Base-by-base conservation (phyloP, 1,284 basidiomycete genomes). In the Trichosporon faecale region DNA sequence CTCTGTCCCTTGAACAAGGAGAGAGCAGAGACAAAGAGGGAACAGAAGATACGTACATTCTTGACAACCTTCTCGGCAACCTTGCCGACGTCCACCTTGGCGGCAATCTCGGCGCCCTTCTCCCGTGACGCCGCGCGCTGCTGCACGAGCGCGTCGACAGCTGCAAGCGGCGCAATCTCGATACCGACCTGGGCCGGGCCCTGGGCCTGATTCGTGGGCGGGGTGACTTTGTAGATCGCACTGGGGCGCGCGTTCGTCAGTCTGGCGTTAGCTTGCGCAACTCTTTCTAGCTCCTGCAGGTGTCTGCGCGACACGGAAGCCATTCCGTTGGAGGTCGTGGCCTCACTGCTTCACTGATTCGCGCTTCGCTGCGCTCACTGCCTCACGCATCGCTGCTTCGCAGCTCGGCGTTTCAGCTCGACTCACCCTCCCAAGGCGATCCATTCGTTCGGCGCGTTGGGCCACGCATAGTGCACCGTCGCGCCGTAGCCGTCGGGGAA, bases 171-270 rank as follows among this genome's bases (percentile, higher is more conserved):
- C 87, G 64, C 88, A 85, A 74, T 87, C 85, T 75, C 89, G 86
- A 57, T 88, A 81, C 69, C 86, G 77, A 76, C 87, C 82, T 66
- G 85, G 77, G 44, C 88, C 76, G 71, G 85, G 65, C 60, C 72
- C 35, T 74, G 70, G 2, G 71, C 64, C 2, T 70, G 65, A 18
- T 73, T 69, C 5, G 79, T n/a, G 1, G 81, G 65, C 87, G 79
- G 89, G 9, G 91, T 88, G 18, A 96, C 86, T 18, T 93, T 91
- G 85, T 95, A 96, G 77, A 97, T 94, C 0, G 93, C 91, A 1
- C 93, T 95, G 0, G 94, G 94, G 79, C 95, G 95, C 23, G 91
- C 89, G 80, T 95, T 95, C 2, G 93, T 94, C 44, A 97, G 86
- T 86, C 93, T 95, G 74, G 6, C 3, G 68, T 35, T 9, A 61